Percentiles rank a stretch among this genome's conserved stretches.
Conservation (phyloP, 2,329 filamentous ascomycete species). For the Xylaria sp. region DNA sequence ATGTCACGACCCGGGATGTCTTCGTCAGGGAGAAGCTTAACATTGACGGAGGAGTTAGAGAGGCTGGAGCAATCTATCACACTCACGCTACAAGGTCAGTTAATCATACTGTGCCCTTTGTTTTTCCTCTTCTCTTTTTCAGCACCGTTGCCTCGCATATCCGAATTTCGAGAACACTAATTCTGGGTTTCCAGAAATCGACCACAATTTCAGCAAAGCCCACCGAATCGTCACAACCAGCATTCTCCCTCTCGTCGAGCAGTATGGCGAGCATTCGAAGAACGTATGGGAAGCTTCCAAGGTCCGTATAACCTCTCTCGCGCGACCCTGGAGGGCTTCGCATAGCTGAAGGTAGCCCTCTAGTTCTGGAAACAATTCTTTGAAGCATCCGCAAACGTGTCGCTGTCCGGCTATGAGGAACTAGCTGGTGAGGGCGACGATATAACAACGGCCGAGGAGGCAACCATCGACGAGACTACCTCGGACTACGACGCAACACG, state of each 20-base stretch:
- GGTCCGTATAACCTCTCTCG: slow-evolving; percentile 58
- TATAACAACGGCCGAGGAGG: slow-evolving; percentile 61
- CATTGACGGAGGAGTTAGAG: slow-evolving; percentile 94
- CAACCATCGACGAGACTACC: slow-evolving; percentile 66
- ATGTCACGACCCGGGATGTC: slow-evolving; percentile 64
- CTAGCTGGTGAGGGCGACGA: slow-evolving; percentile 74
- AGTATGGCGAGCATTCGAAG: slow-evolving; percentile 93
- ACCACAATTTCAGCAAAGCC: slow-evolving; percentile 96
- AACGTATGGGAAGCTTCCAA: slow-evolving; percentile 98
- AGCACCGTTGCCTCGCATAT: not conserved
- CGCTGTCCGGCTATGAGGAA: slow-evolving; percentile 93
- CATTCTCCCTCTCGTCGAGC: slow-evolving; percentile 92
- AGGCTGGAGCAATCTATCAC: slow-evolving; percentile 97
- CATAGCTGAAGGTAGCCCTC: slow-evolving; percentile 4
- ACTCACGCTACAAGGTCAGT: slow-evolving; percentile 85
- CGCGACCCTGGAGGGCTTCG: slow-evolving; percentile 25
- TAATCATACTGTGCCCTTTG: too few relatives aligned
- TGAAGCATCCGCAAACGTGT: slow-evolving; percentile 97
- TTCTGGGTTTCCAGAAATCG: slow-evolving; percentile 76
- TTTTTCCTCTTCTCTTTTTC: not conserved
- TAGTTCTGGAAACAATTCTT: slow-evolving; percentile 99
- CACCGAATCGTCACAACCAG: slow-evolving; percentile 95
- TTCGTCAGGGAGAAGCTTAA: slow-evolving; percentile 67
- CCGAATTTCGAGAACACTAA: slow-evolving; percentile 11
- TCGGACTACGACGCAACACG: slow-evolving; percentile 53